phyloP scores from a whole-genome alignment of 2,329 filamentous ascomycete genomes.

The Trichoderma polysporum region DNA sequence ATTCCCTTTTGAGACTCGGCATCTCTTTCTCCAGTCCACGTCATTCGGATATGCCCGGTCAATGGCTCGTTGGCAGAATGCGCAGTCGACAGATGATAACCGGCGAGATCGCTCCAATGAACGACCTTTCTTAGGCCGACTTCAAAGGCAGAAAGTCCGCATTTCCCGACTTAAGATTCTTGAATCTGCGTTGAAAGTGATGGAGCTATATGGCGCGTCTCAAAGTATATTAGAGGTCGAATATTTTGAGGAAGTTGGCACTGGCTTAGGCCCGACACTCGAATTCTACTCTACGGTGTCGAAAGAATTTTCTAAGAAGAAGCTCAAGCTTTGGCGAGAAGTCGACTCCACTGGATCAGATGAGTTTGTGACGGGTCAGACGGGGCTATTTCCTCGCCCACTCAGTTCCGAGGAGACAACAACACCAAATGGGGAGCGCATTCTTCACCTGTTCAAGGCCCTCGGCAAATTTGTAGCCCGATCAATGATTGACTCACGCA shows the following conservation, averaged over 20 bases:
- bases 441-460: slow-evolving; percentile 85
- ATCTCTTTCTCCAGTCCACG: slow-evolving; percentile 95
- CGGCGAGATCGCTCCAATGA: slow-evolving; percentile 85
- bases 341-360: slow-evolving; percentile 70
- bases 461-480: slow-evolving; percentile 96
- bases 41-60: slow-evolving; percentile 97
- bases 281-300: slow-evolving; percentile 99
- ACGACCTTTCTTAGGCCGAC: slow-evolving; percentile 81
- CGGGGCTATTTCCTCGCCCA: slow-evolving; percentile 87
- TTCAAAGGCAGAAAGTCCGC: slow-evolving; percentile 96
- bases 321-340: slow-evolving; percentile 94
- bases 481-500: slow-evolving; percentile 96
- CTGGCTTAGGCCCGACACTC: slow-evolving; percentile 88
- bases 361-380: slow-evolving; percentile 81
- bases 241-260: slow-evolving; percentile 98
- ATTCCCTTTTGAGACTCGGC: slow-evolving; percentile 95
- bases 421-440: slow-evolving; percentile 79
- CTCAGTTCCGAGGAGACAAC: slow-evolving; percentile 75
- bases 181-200: slow-evolving; percentile 95
- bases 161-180: slow-evolving; percentile 93
- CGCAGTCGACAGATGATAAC: slow-evolving; percentile 76
- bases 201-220: slow-evolving; percentile 97
- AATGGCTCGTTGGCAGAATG: slow-evolving; percentile 96
- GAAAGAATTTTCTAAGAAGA: slow-evolving; percentile 95
- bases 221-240: slow-evolving; percentile 96